Percentiles rank a stretch among this genome's conserved stretches.
Evolutionary conservation across 495 filamentous ascomycete species (phyloP).

Genomic region (Patellaria atrata): DNA sequence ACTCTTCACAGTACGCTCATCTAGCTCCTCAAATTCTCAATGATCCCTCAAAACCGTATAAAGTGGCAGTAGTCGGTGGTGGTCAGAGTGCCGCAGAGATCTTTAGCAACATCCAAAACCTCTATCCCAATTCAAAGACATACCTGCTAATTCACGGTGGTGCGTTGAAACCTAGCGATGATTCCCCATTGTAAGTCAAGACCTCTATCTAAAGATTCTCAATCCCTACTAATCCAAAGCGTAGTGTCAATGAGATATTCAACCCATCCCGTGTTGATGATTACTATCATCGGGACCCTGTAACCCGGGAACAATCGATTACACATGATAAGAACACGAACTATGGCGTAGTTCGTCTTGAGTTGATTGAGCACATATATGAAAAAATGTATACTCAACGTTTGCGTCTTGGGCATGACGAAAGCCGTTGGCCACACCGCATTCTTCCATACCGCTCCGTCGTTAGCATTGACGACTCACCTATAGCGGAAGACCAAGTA

Average conservation of each 20-base stretch:
- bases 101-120: conserved; percentile 71
- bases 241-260: conserved; percentile 90
- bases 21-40: conserved; percentile 43
- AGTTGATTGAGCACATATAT: conserved; percentile 78
- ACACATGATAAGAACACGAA: conserved; percentile 63
- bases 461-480: conserved; percentile 38
- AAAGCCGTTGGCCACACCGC: conserved; percentile 62
- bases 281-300: conserved; percentile 48
- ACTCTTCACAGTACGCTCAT: conserved; percentile 78
- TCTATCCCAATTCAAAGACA: conserved; percentile 69
- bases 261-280: conserved; percentile 67
- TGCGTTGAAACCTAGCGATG: conserved; percentile 79
- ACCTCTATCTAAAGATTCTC: not conserved
- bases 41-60: conserved; percentile 43
- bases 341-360: conserved; percentile 81
- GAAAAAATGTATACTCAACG: conserved; percentile 72
- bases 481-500: conserved; percentile 20
- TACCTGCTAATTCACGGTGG: conserved; percentile 61
- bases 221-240: conserved; percentile 14
- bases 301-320: conserved; percentile 48
- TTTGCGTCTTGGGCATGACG: conserved; percentile 46
- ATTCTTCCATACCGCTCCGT: conserved; percentile 57
- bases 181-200: conserved; percentile 73
- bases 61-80: conserved; percentile 70
- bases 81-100: conserved; percentile 94